Base-by-base conservation (phyloP, 495 filamentous ascomycete species). In the Penicillium angulare region DNA sequence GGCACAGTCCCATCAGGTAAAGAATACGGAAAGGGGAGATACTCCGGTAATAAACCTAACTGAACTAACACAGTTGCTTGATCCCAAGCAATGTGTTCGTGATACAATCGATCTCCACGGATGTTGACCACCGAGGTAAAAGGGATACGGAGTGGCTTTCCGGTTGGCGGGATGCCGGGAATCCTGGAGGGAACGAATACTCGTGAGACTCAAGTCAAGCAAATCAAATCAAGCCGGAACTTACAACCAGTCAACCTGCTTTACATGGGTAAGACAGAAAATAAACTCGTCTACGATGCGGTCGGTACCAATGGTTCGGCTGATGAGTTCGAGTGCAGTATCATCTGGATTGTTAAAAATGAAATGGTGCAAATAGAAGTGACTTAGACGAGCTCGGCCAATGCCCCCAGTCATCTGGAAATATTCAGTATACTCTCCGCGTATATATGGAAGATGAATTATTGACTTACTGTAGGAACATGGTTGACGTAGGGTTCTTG, bases 81-180 rank as follows among this genome's bases (percentile, higher is more conserved):
- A 59, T 92, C 89, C 88, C 88, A 95, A 34, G 83, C 78, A 24
- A 91, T 85, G 53, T 90, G 84, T 64, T 95, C 89, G 58, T 87
- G 81, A 57, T 81, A 88, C 7, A 92, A 67, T 32, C 84, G 77
- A 18, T 85, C 85, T 3, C 86, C 89, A 9, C 88, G 73, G 27
- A 90, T 78, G 50, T 84, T 84, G 9, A 91, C 85, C 3, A 91
- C 79, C 47, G 75, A 79, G 3, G 84, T 86, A 36, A 91, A 74
- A 0, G 83, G 82, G 23, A 92, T 69, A 39, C 82, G 75, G 6
- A 89, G 71, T 29, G 74, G 57, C 41, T 72, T 77, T 18, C 76
- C 63, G 2, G 88, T 92, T 3, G 86, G 81, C 0, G 84, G 82
- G 4, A 92, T 71, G 0, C 82, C 85, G 1, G 88, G 88, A 5